phyloP scores from a whole-genome alignment of 139 green algal species.

The Chlamydomonas schloesseri region DNA sequence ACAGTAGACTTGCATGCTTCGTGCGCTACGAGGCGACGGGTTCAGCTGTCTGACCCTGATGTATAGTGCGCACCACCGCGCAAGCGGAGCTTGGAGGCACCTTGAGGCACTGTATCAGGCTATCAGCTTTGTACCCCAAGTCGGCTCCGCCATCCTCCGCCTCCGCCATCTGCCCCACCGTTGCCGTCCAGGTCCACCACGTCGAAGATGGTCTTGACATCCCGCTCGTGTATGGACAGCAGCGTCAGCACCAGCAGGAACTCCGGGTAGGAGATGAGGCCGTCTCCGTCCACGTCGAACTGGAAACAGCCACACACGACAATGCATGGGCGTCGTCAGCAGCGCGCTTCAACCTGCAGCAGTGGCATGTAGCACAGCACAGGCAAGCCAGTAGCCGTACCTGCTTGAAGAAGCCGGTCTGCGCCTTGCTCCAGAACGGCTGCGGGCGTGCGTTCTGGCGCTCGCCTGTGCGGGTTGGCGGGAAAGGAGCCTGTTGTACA shows the following conservation, averaged over 20 bases:
- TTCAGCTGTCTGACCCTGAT: too few relatives aligned
- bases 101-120: too few relatives aligned
- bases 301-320: background rate
- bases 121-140: too few relatives aligned
- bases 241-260: slow-evolving; percentile 84
- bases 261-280: slow-evolving; percentile 79
- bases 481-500: too few relatives aligned
- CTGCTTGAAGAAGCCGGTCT: slow-evolving; percentile 9
- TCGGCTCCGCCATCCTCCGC: too few relatives aligned
- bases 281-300: slow-evolving; percentile 82
- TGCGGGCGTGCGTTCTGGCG: background rate
- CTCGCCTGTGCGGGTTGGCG: slow-evolving; percentile 28
- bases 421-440: slow-evolving; percentile 18
- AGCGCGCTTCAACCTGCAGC: too few relatives aligned
- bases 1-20: too few relatives aligned
- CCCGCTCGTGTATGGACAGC: slow-evolving; percentile 68
- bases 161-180: slow-evolving; percentile 10
- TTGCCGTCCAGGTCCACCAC: slow-evolving; percentile 79
- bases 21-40: too few relatives aligned
- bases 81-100: too few relatives aligned
- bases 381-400: background rate
- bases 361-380: background rate
- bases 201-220: slow-evolving; percentile 73
- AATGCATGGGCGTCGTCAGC: too few relatives aligned
- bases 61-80: too few relatives aligned